Evolutionary conservation across 73 alveolate genomes (phyloP).

Genomic region (Blepharisma stoltei): DNA sequence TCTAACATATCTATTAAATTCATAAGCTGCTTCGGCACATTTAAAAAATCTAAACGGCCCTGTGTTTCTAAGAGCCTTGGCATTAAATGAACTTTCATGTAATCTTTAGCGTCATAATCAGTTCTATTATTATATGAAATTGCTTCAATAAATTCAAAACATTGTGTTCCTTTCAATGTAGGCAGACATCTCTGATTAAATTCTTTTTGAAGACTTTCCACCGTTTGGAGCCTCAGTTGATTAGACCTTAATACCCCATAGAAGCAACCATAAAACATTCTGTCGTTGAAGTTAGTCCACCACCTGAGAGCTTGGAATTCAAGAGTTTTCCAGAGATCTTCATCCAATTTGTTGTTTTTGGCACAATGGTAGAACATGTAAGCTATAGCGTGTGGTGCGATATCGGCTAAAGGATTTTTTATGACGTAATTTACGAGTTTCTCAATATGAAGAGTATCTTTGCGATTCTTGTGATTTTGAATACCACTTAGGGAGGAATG

Average conservation of each 20-base stretch:
- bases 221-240: not conserved
- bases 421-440: not conserved
- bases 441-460: not conserved
- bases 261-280: slow-evolving; percentile 9
- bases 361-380: slow-evolving; percentile 11
- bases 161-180: not conserved
- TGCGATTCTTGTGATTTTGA: too few relatives aligned
- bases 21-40: not conserved
- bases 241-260: not conserved
- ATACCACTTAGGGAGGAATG: too few relatives aligned
- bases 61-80: not conserved
- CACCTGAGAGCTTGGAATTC: not conserved
- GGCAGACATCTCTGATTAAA: not conserved
- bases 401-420: not conserved
- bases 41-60: not conserved
- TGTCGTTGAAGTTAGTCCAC: not conserved
- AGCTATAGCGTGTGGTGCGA: not conserved
- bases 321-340: not conserved
- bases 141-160: slow-evolving; percentile 9
- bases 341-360: not conserved
- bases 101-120: slow-evolving; percentile 1
- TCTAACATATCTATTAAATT: not conserved
- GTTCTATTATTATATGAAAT: not conserved
- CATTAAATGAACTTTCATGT: not conserved
- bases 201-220: not conserved